phyloP scores from a whole-genome alignment of 2,329 filamentous ascomycete genomes.

The Dryadomyces quercivorus region DNA sequence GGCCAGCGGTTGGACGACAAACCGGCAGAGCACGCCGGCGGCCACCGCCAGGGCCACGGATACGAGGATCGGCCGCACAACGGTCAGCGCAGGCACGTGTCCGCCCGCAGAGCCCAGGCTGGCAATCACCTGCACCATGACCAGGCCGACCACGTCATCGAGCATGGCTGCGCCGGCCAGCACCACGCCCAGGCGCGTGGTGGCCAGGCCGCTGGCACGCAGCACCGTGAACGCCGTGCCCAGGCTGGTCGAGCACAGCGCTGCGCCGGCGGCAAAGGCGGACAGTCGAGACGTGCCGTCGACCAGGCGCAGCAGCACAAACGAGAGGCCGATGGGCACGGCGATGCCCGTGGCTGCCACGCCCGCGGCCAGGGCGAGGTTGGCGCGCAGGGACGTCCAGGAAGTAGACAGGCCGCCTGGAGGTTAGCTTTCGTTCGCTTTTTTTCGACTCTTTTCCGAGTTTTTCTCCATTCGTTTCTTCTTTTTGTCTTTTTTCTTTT shows the following conservation, averaged over 20 bases:
- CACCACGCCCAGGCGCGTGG: constrained; percentile 41
- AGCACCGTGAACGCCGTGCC: constrained; percentile 55
- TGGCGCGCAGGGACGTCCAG: constrained; percentile 41
- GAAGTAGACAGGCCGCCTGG: constrained; percentile 47
- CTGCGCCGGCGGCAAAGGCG: constrained; percentile 60
- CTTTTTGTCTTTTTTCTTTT: no score
- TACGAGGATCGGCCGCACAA: constrained; percentile 33
- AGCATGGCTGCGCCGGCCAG: constrained; percentile 66
- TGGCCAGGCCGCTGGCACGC: constrained; percentile 26
- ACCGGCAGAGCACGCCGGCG: constrained; percentile 33
- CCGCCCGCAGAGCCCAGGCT: constrained; percentile 34
- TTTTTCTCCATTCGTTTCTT: no score
- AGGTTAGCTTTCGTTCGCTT: no score
- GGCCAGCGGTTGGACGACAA: constrained; percentile 29
- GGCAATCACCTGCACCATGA: constrained; percentile 66
- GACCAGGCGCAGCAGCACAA: constrained; percentile 38
- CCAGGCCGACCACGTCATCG: constrained; percentile 66
- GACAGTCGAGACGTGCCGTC: constrained; percentile 25
- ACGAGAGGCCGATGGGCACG: constrained; percentile 54
- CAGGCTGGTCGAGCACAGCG: constrained; percentile 61
- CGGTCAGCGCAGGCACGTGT: constrained; percentile 19
- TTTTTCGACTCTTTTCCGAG: no score
- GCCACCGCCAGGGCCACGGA: constrained; percentile 37
- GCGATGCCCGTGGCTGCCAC: constrained; percentile 56
- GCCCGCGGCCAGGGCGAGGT: constrained; percentile 43